Percentiles rank a stretch among this genome's conserved stretches.
Evolutionary conservation across 2,329 filamentous ascomycete species (phyloP).

Genomic region (Didymella glomerata): DNA sequence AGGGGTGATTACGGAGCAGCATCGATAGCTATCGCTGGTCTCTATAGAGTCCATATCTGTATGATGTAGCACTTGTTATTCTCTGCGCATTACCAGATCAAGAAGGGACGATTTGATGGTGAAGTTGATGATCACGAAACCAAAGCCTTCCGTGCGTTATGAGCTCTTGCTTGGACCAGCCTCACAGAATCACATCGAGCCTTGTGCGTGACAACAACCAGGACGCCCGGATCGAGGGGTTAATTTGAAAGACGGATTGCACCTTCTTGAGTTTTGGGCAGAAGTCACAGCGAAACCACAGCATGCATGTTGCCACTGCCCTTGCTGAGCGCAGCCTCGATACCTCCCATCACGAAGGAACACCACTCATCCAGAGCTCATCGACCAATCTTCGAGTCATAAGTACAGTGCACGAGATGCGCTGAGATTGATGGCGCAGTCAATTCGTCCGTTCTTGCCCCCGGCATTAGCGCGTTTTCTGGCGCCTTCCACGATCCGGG

Average conservation of each 20-base stretch:
- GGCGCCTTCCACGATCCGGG: constrained; percentile 22
- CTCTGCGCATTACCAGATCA: background rate
- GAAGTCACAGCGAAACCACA: background rate
- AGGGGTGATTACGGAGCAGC: background rate
- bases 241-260: background rate
- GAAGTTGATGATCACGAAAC: too few relatives aligned
- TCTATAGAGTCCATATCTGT: too few relatives aligned
- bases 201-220: background rate
- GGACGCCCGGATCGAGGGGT: background rate
- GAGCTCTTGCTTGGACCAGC: background rate
- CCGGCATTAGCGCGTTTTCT: constrained; percentile 23
- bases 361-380: background rate
- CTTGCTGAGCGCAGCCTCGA: background rate
- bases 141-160: background rate
- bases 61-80: background rate
- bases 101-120: background rate
- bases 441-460: constrained; percentile 15
- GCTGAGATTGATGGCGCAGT: constrained; percentile 14
- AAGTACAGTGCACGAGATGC: constrained; percentile 8
- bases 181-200: background rate
- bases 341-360: background rate
- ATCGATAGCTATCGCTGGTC: background rate
- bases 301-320: background rate
- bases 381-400: constrained; percentile 7
- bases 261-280: background rate